Base-by-base conservation (phyloP, 2,329 filamentous ascomycete species). In the Aureobasidium vineae region DNA sequence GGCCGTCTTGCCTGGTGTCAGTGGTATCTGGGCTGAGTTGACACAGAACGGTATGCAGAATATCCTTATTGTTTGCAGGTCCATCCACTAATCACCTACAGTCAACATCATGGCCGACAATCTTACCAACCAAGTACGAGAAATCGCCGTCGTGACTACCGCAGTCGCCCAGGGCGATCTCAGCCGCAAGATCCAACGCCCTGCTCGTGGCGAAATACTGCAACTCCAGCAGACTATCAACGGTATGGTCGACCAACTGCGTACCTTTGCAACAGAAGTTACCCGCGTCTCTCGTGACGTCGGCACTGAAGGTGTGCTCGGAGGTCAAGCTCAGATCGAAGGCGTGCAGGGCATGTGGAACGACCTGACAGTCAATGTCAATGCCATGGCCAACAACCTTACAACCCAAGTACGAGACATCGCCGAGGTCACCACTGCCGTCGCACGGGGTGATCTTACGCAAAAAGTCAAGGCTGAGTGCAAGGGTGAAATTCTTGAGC, bases 51-150 rank as follows among this genome's bases (percentile, higher is more conserved):
- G 81, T 83, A 77, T 66, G 79, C 75, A 19, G 8, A 66, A 1
- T 26, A 60, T 41, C 60, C 50, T 28, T 60, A 69, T 54, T 23
- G 26, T 23, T 1, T 28, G 19, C 15, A 23, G 7, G 21, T 57
- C 31, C 49, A 53, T 40, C 41, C 52, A 57, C 73, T 75, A 67
- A 76, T 68, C 67, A 66, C 45, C 16, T 49, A 11, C 70, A 83
- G 94, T 99, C 79, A 99, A 99, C 79, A 90, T 93, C 72, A 98
- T 99, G 94, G 94, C 94, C 75, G 96, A 95, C 85, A 99, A 98
- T 77, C 82, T 99, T 72, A 98, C 94, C 2, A 96, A 95, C 5
- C 94, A 99, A 81, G 95, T 99, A 75, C 89, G 94, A 81, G 93
- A 97, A 79, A 99, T 99, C 72, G 95, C 94, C 69, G 92, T 94